Base-by-base conservation (phyloP, 129 eudicot species). In the Helianthus tuberosus region DNA sequence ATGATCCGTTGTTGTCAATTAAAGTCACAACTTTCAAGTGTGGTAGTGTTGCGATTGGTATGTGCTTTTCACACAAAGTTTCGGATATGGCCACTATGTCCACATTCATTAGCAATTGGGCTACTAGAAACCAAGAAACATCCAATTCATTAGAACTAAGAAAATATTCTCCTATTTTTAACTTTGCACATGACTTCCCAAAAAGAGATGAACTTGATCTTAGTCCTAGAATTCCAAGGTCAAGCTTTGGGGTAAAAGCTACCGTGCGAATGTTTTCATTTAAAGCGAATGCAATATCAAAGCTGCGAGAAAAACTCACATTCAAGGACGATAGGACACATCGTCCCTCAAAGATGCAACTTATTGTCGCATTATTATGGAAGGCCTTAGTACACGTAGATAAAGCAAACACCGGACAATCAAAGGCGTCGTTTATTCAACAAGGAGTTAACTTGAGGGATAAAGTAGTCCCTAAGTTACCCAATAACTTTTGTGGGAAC, bases 21-120 rank as follows among this genome's bases (percentile, higher is more conserved):
- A 61, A 61, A 61, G 36, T 82, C 60, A 77, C 78, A 1, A 15
- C 46, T 14, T 82, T 72, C 20, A 76, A 59, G 17, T 82, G 86
- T 44, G 55, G 71, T 44, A 57, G 71, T 46, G 49, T 41, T 41
- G 70, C 36, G 46, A 65, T 65, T 65, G 70, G 70, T 16, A 65
- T 65, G 70, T 65, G 70, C 11, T 66, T 66, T 66, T 44, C 71
- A 17, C 71, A 66, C 69, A 69, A 41, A 74, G 67, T 12, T 14
- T 76, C 20, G 0, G 86, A 82, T 43, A 67, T 60, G 27, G 16
- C 51, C 12, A 57, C 75, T 4, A 29, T 72, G 29, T 38, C 35
- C 68, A 38, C 60, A 11, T 66, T 82, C n/a, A 15, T 82, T 14
- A 11, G 17, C 13, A 50, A 50, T 20, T 77, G 81, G 86, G 75